A percentile compares a stretch with the other conserved stretches of the same genome.
Evolutionary conservation across 1,139 yeast genomes (phyloP).

Genomic region (Geotrichum histeridarum): DNA sequence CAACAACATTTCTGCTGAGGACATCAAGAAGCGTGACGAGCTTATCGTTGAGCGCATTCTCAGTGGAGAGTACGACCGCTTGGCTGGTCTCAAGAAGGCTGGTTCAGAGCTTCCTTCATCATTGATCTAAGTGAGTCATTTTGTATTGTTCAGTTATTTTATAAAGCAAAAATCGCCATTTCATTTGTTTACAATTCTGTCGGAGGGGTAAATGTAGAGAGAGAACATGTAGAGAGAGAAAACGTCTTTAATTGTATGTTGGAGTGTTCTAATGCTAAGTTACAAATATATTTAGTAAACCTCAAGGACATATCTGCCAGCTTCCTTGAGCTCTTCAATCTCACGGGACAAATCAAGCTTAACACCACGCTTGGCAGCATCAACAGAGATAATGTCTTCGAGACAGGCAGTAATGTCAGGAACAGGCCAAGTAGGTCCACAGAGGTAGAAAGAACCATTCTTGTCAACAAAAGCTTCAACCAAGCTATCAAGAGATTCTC

Average conservation of each 20-base stretch:
- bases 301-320: constrained; percentile 87
- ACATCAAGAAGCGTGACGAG: constrained; percentile 66
- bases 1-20: constrained; percentile 54
- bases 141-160: background rate
- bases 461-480: constrained; percentile 73
- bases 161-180: constrained; percentile 1
- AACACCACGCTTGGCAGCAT: constrained; percentile 62
- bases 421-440: constrained; percentile 99
- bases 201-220: background rate
- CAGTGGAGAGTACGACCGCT: constrained; percentile 78
- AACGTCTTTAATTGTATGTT: too few species aligned
- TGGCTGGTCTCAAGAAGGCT: constrained; percentile 61
- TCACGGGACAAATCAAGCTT: constrained; percentile 69
- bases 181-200: background rate
- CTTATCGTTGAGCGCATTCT: constrained; percentile 76
- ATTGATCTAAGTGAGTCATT: constrained; percentile 28
- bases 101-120: constrained; percentile 37
- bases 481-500: constrained; percentile 66
- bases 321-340: constrained; percentile 90
- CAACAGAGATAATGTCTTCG: constrained; percentile 70
- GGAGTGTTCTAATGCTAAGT: background rate
- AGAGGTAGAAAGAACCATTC: constrained; percentile 86
- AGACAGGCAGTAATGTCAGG: constrained; percentile 92
- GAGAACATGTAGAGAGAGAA: too few species aligned
- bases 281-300: constrained; percentile 56